Conservation (phyloP, 2,329 filamentous ascomycete genomes). For the Phaeosphaeriaceae sp. region DNA sequence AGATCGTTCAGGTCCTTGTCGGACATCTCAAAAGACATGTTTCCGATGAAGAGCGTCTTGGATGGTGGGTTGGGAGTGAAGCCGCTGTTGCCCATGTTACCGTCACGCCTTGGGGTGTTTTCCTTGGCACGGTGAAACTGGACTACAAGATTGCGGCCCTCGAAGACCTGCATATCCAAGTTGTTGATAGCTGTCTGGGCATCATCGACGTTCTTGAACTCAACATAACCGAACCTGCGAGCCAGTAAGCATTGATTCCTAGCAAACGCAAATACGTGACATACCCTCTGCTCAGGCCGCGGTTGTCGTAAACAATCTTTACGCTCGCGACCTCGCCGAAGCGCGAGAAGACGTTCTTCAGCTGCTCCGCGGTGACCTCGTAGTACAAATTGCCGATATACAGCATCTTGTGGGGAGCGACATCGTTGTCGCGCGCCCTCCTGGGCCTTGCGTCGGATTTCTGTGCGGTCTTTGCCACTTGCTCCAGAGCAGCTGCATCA, state of each 20-base stretch:
- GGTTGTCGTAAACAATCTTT: constrained; percentile 66
- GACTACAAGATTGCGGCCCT: constrained; percentile 69
- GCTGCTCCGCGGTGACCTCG: constrained; percentile 67
- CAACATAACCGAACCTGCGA: constrained; percentile 70
- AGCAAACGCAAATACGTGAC: constrained; percentile 15
- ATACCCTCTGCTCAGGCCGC: constrained; percentile 74
- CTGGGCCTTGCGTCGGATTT: background rate
- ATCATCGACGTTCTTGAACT: constrained; percentile 61
- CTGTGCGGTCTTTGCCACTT: constrained; percentile 5
- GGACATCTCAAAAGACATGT: constrained; percentile 85
- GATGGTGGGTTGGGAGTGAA: constrained; percentile 56
- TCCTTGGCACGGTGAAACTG: constrained; percentile 59
- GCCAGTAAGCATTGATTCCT: constrained; percentile 12
- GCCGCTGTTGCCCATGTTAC: constrained; percentile 1
- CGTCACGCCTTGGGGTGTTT: background rate
- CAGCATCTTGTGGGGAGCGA: constrained; percentile 51
- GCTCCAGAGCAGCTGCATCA: constrained; percentile 31
- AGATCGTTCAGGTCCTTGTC: constrained; percentile 82
- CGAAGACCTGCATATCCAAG: constrained; percentile 66
- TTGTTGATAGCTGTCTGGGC: constrained; percentile 64
- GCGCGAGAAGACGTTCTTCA: constrained; percentile 65
- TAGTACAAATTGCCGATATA: constrained; percentile 76
- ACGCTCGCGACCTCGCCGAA: constrained; percentile 63
- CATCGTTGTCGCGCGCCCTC: constrained; percentile 1
- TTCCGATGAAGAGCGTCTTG: constrained; percentile 80